These are phyloP conservation scores for Grosmannia huntii DNA, from an alignment of 2,329 filamentous ascomycete genomes.

Conservation along the genomic window DNA sequence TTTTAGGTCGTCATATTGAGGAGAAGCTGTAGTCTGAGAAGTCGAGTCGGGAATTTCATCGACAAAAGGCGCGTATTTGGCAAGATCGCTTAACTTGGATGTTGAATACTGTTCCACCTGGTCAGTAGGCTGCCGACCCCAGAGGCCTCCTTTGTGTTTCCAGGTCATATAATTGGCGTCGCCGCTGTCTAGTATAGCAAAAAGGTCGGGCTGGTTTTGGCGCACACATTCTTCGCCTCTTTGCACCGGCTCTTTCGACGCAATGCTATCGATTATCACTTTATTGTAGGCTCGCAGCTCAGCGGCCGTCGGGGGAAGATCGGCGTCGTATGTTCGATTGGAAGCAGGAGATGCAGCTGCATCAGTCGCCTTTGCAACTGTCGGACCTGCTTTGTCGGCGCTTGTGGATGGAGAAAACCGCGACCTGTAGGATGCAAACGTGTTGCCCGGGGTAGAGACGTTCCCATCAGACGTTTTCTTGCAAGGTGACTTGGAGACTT, in stretches of 20 bases:
- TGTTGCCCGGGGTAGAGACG: constrained; percentile 16
- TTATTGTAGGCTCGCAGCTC: constrained; percentile 23
- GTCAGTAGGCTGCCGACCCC: constrained; percentile 12
- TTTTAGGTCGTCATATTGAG: constrained; percentile 3
- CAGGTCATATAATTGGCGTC: constrained; percentile 6
- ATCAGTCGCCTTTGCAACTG: neutral
- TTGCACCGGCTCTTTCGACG: neutral
- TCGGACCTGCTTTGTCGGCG: neutral
- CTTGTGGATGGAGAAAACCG: constrained; percentile 16
- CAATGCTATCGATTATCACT: constrained; percentile 4
- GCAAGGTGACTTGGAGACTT: constrained; percentile 21
- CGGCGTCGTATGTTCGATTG: neutral
- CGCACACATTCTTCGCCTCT: constrained; percentile 20
- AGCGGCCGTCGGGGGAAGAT: constrained; percentile 9
- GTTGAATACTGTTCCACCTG: neutral
- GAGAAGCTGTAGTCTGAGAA: neutral
- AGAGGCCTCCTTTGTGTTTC: constrained; percentile 12
- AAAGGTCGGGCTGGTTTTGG: constrained; percentile 14
- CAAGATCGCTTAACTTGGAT: constrained; percentile 6
- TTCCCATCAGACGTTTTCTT: constrained; percentile 11
- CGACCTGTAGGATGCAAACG: constrained; percentile 22
- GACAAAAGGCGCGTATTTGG: constrained; percentile 21
- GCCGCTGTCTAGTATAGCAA: constrained; percentile 1
- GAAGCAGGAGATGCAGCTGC: neutral
- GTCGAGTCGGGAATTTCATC: constrained; percentile 6